Evolutionary conservation across 2,329 filamentous ascomycete species (phyloP).

Genomic region (Fusarium mundagurra): DNA sequence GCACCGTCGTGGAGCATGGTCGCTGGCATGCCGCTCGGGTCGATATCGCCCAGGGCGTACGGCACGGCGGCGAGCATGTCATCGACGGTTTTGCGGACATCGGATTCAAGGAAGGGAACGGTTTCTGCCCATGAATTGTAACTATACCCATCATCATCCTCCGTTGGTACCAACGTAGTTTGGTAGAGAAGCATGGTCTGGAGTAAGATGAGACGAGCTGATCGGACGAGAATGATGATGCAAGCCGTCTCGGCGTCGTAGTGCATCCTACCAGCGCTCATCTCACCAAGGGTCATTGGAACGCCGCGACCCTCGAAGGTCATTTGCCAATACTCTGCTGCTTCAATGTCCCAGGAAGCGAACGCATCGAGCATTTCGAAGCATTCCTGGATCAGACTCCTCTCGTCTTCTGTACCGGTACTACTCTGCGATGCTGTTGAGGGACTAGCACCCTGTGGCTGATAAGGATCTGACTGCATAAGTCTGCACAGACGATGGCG

Average conservation of each 20-base stretch:
- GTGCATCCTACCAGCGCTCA: constrained; percentile 26
- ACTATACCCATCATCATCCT: neutral
- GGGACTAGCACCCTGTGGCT: neutral
- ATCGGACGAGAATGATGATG: constrained; percentile 46
- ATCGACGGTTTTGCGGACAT: constrained; percentile 42
- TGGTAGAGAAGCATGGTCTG: constrained; percentile 44
- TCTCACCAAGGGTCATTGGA: constrained; percentile 43
- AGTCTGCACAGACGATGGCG: constrained; percentile 23
- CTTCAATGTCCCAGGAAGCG: constrained; percentile 44
- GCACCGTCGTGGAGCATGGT: constrained; percentile 45
- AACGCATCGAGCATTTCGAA: constrained; percentile 46
- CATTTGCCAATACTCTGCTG: constrained; percentile 44
- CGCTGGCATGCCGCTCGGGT: constrained; percentile 32
- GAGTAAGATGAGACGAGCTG: constrained; percentile 45
- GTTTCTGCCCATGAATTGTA: constrained; percentile 28
- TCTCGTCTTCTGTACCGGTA: neutral
- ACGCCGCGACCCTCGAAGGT: constrained; percentile 43
- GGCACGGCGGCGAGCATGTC: constrained; percentile 47
- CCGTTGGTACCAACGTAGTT: constrained; percentile 12
- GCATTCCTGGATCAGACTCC: constrained; percentile 30
- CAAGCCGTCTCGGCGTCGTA: constrained; percentile 48
- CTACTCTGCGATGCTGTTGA: neutral
- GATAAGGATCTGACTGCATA: neutral
- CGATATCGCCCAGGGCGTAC: constrained; percentile 46
- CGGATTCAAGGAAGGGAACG: constrained; percentile 33